phyloP scores from a whole-genome alignment of 2,329 filamentous ascomycete species.

The Alternaria solani region DNA sequence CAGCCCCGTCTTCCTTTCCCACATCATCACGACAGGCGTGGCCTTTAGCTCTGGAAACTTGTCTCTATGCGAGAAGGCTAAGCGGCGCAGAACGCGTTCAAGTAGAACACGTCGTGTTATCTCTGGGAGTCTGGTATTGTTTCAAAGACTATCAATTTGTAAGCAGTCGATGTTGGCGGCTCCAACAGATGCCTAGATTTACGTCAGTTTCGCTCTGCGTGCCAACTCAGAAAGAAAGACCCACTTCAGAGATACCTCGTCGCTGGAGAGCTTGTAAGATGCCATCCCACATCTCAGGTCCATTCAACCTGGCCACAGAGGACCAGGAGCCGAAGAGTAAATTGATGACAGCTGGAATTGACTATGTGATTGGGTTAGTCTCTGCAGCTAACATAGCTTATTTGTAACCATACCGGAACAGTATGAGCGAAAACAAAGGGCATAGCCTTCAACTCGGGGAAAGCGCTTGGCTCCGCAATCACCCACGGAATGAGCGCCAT shows the following conservation, averaged over 20 bases:
- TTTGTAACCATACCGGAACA: constrained; percentile 15
- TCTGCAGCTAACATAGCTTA: no score
- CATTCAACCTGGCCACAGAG: not conserved
- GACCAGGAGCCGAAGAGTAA: constrained; percentile 6
- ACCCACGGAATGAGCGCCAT: constrained; percentile 20
- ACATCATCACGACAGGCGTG: constrained; percentile 21
- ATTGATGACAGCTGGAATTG: not conserved
- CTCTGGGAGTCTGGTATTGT: not conserved
- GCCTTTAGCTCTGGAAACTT: constrained; percentile 28
- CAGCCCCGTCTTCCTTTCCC: constrained; percentile 29
- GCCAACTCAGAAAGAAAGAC: not conserved
- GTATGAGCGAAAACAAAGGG: constrained; percentile 24
- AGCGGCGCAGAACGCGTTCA: constrained; percentile 20
- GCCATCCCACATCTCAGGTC: not conserved
- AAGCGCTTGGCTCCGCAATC: constrained; percentile 8
- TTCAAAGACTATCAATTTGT: not conserved
- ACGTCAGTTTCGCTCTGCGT: not conserved
- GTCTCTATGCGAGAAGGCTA: constrained; percentile 20
- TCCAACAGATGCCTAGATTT: not conserved
- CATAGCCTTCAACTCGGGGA: constrained; percentile 9
- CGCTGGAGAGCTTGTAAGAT: not conserved
- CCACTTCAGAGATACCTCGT: not conserved
- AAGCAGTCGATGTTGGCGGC: not conserved
- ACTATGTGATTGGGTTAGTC: not conserved
- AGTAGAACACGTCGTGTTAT: constrained; percentile 9